Evolutionary conservation across 2,329 filamentous ascomycete genomes (phyloP).

Genomic region (Zasmidium cellare): DNA sequence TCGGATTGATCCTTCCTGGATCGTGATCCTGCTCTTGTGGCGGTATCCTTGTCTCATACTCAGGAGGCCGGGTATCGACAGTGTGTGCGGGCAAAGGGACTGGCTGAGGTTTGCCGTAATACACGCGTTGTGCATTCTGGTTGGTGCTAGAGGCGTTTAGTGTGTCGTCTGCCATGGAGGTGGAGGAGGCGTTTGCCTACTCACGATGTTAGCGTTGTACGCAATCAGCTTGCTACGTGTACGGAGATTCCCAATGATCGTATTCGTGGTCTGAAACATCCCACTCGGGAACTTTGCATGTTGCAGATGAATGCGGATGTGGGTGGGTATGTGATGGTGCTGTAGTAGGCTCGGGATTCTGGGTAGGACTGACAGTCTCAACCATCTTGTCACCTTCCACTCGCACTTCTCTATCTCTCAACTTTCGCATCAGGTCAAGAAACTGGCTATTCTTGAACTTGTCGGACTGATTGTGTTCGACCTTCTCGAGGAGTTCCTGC

Average conservation of each 20-base stretch:
- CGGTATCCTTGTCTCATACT: slow-evolving; percentile 25
- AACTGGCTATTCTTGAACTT: slow-evolving; percentile 82
- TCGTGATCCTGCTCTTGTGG: slow-evolving; percentile 30
- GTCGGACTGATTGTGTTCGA: slow-evolving; percentile 66
- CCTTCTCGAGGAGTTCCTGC: slow-evolving; percentile 66
- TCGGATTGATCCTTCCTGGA: slow-evolving; percentile 24
- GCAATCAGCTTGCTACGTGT: slow-evolving; percentile 16
- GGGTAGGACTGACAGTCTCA: slow-evolving; percentile 43
- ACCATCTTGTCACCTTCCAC: slow-evolving; percentile 71
- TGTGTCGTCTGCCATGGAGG: slow-evolving; percentile 26
- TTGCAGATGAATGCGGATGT: slow-evolving; percentile 8
- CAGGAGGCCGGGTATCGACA: slow-evolving; percentile 27
- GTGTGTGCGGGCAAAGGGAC: slow-evolving; percentile 18
- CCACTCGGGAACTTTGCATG: slow-evolving; percentile 18
- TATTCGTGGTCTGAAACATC: slow-evolving; percentile 28
- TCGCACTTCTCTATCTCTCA: slow-evolving; percentile 70
- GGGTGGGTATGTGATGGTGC: slow-evolving; percentile 14
- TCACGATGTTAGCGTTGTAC: slow-evolving; percentile 30
- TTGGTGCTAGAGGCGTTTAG: slow-evolving; percentile 27
- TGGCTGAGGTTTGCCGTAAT: slow-evolving; percentile 26
- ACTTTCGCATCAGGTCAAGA: slow-evolving; percentile 71
- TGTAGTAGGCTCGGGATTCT: slow-evolving; percentile 18
- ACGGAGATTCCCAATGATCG: slow-evolving; percentile 37
- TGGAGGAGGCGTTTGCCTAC: slow-evolving; percentile 26
- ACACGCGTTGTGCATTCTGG: slow-evolving; percentile 19